phyloP scores from a whole-genome alignment of 202 grass and related monocot species.

The Alloteropsis angusta region DNA sequence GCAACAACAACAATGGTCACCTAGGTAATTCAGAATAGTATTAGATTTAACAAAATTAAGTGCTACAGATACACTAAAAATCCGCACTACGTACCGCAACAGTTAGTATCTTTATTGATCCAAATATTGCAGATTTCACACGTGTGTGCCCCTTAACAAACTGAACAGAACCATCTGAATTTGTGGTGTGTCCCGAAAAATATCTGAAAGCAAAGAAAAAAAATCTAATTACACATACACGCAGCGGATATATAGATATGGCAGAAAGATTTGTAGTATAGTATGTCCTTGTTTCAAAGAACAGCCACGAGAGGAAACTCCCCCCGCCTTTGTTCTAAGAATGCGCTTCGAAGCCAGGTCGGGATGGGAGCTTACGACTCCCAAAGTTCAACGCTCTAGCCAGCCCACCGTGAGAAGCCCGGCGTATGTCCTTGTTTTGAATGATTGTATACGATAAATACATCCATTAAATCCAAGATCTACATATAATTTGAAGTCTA shows the following conservation, averaged over 20 bases:
- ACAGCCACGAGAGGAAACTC: no score
- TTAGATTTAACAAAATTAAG: slow-evolving; percentile 17
- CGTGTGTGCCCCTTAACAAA: slow-evolving; percentile 57
- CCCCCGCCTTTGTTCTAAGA: no score
- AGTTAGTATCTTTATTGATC: slow-evolving; percentile 64
- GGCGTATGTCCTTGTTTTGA: neutral
- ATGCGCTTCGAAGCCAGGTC: no score
- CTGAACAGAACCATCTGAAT: slow-evolving; percentile 45
- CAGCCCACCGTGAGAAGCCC: no score
- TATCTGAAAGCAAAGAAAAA: slow-evolving; percentile 46
- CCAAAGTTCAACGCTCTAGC: no score
- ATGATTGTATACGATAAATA: neutral
- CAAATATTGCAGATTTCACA: slow-evolving; percentile 62
- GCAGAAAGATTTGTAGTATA: neutral
- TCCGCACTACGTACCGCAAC: slow-evolving; percentile 49
- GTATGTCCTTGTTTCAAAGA: no score
- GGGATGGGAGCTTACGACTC: no score
- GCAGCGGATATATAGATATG: neutral
- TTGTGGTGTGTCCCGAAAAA: slow-evolving; percentile 69
- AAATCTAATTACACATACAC: neutral
- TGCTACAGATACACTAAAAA: neutral
- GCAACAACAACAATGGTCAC: slow-evolving; percentile 86
- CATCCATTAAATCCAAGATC: neutral
- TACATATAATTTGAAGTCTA: neutral
- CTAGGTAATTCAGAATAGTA: slow-evolving; percentile 24